phyloP scores from a whole-genome alignment of 371 early-diverging fungal genomes.

The Fennellomyces sp. region DNA sequence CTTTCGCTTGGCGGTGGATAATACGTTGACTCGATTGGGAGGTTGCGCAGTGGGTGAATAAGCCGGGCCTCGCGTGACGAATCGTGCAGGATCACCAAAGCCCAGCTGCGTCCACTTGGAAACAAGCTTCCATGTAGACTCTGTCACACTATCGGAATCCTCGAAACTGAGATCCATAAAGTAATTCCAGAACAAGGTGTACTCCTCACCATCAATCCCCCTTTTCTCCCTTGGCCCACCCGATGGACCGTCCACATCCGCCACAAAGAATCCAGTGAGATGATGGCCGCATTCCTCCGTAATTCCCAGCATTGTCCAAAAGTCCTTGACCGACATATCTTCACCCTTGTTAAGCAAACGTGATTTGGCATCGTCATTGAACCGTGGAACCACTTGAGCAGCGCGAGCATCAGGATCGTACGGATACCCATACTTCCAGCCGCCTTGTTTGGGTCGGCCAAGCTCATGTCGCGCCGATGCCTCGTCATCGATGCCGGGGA shows the following conservation, averaged over 20 bases:
- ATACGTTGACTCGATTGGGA: background rate
- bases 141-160: background rate
- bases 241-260: background rate
- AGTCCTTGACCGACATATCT: constrained; percentile 56
- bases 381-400: constrained; percentile 64
- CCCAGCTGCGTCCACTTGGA: background rate
- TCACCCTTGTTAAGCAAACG: constrained; percentile 44
- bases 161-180: background rate
- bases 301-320: constrained; percentile 68
- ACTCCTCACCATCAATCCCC: background rate
- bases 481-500: constrained; percentile 65
- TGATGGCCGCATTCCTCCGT: constrained; percentile 83
- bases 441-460: constrained; percentile 18
- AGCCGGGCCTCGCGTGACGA: background rate
- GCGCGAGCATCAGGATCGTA: constrained; percentile 45
- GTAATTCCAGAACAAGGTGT: background rate
- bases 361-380: constrained; percentile 83
- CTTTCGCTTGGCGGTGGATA: background rate
- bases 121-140: background rate
- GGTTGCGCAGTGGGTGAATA: background rate
- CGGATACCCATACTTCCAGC: constrained; percentile 71
- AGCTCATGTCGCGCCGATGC: constrained; percentile 36
- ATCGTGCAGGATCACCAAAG: background rate
- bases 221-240: background rate
- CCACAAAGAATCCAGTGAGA: constrained; percentile 64